A percentile compares a stretch with the other conserved stretches of the same genome.
Evolutionary conservation across 2,329 filamentous ascomycete species (phyloP).

Genomic region (Ceratocystis papillata): DNA sequence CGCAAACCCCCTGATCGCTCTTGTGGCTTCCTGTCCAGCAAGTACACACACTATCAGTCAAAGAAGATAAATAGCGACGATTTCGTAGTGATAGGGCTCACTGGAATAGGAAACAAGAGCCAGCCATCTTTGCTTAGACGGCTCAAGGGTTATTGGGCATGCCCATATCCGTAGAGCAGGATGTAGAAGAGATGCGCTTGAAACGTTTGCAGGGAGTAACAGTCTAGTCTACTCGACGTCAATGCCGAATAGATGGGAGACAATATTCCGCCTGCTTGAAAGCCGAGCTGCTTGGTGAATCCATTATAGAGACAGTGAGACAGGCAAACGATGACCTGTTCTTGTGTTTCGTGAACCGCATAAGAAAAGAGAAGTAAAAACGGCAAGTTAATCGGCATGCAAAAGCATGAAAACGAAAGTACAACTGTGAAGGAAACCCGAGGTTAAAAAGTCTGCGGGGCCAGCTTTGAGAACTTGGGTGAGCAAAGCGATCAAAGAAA

Average conservation of each 20-base stretch:
- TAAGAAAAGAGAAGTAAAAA: constrained; percentile 5
- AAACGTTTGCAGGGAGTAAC: neutral
- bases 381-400: neutral
- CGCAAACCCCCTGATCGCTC: neutral
- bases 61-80: neutral
- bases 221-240: neutral
- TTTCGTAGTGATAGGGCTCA: neutral
- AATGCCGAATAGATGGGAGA: neutral
- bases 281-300: neutral
- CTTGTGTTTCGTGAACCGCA: neutral
- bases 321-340: neutral
- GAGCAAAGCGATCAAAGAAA: constrained; percentile 4
- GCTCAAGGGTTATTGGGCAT: neutral
- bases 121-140: neutral
- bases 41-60: neutral
- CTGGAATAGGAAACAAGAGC: neutral
- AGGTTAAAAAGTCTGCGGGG: neutral
- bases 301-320: neutral
- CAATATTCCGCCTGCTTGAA: neutral
- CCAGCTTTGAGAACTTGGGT: neutral
- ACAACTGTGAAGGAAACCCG: neutral
- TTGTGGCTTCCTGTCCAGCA: neutral
- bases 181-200: neutral
- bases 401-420: constrained; percentile 1
- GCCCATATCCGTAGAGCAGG: neutral